Conservation (phyloP, 2,329 filamentous ascomycete species). For the Pseudocercospora cruenta region DNA sequence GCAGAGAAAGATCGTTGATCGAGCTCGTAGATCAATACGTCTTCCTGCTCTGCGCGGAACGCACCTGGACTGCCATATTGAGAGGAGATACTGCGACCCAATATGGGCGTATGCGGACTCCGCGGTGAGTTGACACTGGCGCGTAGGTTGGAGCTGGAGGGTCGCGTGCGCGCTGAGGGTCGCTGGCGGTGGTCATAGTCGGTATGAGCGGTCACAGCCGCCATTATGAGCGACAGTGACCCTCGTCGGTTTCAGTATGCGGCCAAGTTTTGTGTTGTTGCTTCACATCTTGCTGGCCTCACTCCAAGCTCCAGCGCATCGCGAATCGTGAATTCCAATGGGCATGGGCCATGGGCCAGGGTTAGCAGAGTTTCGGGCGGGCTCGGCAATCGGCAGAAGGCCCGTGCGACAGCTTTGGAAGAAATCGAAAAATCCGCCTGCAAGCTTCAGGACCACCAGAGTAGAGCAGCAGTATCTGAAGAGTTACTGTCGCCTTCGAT, state of each 20-base stretch:
- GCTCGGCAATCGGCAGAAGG: neutral
- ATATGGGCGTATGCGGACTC: slow-evolving; percentile 58
- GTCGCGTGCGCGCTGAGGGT: slow-evolving; percentile 24
- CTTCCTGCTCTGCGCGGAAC: slow-evolving; percentile 73
- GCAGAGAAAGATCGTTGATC: slow-evolving; percentile 77
- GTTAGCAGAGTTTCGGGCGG: neutral
- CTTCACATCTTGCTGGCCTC: neutral
- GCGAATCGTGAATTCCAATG: neutral
- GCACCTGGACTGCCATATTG: slow-evolving; percentile 62
- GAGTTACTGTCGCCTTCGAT: slow-evolving; percentile 10
- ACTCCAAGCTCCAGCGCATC: neutral
- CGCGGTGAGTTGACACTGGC: slow-evolving; percentile 17
- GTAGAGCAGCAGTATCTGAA: neutral
- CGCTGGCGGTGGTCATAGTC: slow-evolving; percentile 26
- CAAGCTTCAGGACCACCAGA: neutral
- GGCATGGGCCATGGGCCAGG: too few relatives aligned
- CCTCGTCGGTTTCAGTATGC: neutral
- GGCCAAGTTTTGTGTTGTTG: neutral
- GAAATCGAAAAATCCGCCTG: neutral
- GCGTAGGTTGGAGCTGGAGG: slow-evolving; percentile 17
- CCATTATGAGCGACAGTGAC: neutral
- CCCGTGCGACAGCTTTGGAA: neutral
- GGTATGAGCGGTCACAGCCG: neutral
- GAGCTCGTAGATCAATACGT: slow-evolving; percentile 79
- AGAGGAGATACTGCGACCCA: slow-evolving; percentile 62